Conservation (phyloP, 1,284 basidiomycete genomes). For the Malassezia japonica region DNA sequence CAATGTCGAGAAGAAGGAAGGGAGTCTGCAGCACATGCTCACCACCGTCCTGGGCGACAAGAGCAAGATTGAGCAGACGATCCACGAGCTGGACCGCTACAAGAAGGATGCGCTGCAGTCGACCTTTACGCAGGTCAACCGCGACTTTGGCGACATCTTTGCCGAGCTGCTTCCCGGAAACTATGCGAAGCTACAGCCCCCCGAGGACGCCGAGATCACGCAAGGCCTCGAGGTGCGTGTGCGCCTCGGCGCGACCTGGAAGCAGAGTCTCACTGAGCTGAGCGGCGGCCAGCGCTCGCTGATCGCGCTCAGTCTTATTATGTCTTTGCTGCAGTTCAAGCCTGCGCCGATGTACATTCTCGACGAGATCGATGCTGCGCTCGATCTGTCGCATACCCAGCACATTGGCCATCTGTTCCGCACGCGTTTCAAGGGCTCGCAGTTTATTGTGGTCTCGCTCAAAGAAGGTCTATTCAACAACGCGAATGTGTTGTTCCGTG, state of each 20-base stretch:
- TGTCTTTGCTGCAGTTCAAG: slow-evolving; percentile 96
- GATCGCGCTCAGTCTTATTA: slow-evolving; percentile 91
- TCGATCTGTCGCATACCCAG: slow-evolving; percentile 87
- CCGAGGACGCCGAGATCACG: slow-evolving; percentile 84
- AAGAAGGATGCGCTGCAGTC: slow-evolving; percentile 85
- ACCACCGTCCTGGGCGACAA: slow-evolving; percentile 84
- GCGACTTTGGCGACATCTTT: slow-evolving; percentile 91
- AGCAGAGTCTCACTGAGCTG: slow-evolving; percentile 88
- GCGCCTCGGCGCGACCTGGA: slow-evolving; percentile 87
- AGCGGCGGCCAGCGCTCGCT: slow-evolving; percentile 94
- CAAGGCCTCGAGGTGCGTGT: slow-evolving; percentile 96
- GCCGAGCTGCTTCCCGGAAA: slow-evolving; percentile 91
- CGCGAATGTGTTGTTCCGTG: slow-evolving; percentile 89
- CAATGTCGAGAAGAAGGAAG: slow-evolving; percentile 91
- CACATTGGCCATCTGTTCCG: slow-evolving; percentile 94
- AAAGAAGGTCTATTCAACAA: slow-evolving; percentile 94
- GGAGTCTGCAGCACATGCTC: slow-evolving; percentile 76
- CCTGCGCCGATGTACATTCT: slow-evolving; percentile 99
- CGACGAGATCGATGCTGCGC: slow-evolving; percentile 93
- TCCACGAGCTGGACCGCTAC: slow-evolving; percentile 82
- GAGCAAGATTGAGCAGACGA: slow-evolving; percentile 88
- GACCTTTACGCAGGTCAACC: slow-evolving; percentile 90
- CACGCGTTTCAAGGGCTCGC: slow-evolving; percentile 91
- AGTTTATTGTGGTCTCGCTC: slow-evolving; percentile 94
- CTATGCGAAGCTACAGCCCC: slow-evolving; percentile 86